Evolutionary conservation across 495 filamentous ascomycete species (phyloP).

Genomic region (Penicillium cinerascens): DNA sequence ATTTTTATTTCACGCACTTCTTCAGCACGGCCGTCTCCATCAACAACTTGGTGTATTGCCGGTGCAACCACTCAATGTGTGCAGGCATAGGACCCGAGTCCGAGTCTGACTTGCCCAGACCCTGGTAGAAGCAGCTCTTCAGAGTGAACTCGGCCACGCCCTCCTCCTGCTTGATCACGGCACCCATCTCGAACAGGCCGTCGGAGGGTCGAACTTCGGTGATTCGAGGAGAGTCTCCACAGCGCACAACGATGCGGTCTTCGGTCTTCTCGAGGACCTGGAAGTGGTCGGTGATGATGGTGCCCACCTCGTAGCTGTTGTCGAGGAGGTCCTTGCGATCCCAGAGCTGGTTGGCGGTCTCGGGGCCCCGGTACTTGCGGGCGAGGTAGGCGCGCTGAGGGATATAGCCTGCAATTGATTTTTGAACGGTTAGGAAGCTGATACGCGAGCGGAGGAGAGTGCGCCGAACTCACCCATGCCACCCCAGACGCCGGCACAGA

Average conservation of each 20-base stretch:
- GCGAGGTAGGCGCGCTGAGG: conserved; percentile 59
- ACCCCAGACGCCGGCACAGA: conserved; percentile 64
- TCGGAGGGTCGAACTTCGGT: conserved; percentile 56
- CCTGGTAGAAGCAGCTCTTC: conserved; percentile 65
- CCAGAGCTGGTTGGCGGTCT: conserved; percentile 66
- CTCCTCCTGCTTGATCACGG: conserved; percentile 55
- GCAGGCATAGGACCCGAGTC: conserved; percentile 49
- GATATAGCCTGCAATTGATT: conserved; percentile 49
- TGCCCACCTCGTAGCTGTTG: conserved; percentile 58
- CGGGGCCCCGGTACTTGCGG: conserved; percentile 57
- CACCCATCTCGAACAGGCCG: conserved; percentile 67
- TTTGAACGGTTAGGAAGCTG: too few species aligned
- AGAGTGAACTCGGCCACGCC: conserved; percentile 61
- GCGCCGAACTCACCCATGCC: conserved; percentile 52
- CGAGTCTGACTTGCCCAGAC: conserved; percentile 42
- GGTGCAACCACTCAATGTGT: conserved; percentile 55
- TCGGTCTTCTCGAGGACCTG: conserved; percentile 66
- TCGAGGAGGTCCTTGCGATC: conserved; percentile 47
- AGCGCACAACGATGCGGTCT: conserved; percentile 58
- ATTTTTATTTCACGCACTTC: conserved; percentile 14
- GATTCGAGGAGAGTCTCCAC: conserved; percentile 62
- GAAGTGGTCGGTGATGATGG: conserved; percentile 71
- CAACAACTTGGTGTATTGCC: conserved; percentile 61
- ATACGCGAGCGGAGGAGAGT: not conserved
- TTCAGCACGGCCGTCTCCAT: conserved; percentile 53